phyloP scores from a whole-genome alignment of 805 yeast species.

The Komagataella phaffii region DNA sequence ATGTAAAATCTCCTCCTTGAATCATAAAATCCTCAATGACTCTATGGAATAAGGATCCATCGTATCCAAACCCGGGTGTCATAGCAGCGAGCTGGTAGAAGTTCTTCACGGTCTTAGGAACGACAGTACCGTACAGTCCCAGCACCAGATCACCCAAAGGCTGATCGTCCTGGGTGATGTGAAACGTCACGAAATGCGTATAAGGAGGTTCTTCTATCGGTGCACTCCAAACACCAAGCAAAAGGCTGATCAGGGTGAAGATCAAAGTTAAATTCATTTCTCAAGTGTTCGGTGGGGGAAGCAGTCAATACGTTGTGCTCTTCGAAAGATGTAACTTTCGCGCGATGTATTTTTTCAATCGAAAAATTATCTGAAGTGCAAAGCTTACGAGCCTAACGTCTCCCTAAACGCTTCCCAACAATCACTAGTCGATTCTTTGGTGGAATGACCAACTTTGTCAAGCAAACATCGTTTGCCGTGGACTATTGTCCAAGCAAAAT shows the following conservation, averaged over 20 bases:
- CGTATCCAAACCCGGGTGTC: conserved; percentile 29
- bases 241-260: not conserved
- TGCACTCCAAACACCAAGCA: not conserved
- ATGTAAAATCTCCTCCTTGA: conserved; percentile 81
- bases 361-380: not conserved
- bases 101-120: conserved; percentile 50
- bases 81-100: conserved; percentile 33
- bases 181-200: conserved; percentile 31
- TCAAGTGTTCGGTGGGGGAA: not conserved
- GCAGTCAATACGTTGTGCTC: not conserved
- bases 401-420: not conserved
- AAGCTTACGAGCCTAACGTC: not conserved
- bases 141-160: conserved; percentile 32
- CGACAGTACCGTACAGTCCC: conserved; percentile 54
- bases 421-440: not conserved
- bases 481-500: conserved; percentile 64
- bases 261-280: not conserved
- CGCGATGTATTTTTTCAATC: not conserved
- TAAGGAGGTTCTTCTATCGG: conserved; percentile 28
- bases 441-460: conserved; percentile 2
- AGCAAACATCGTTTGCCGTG: conserved; percentile 40
- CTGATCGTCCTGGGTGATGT: conserved; percentile 19
- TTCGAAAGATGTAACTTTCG: too few relatives aligned
- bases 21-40: conserved; percentile 64
- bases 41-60: conserved; percentile 56